Evolutionary conservation across 192 early-diverging fungal genomes (phyloP), one percentile per base, ranked within the genome.

Genomic region (Coemansia sp.): DNA sequence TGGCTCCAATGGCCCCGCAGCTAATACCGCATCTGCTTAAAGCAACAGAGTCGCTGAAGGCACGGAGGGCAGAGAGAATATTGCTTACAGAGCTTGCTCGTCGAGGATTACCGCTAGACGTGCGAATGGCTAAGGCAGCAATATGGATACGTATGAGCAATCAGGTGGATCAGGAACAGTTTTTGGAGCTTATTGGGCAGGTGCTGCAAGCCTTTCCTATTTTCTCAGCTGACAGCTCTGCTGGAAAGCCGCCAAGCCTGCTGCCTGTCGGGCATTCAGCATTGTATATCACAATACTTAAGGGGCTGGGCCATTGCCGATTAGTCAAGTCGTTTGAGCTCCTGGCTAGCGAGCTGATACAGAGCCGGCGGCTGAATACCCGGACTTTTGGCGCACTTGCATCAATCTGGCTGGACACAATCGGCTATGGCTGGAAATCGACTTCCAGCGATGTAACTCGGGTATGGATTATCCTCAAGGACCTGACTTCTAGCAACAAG

Each of bases 11-110:
- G 19, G 9, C 59, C 14, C 0, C 16, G 18, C 26, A 23, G 14
- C 53, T 76, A 38, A 28, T 65, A 20, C 43, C 57, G 38, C 59
- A 57, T 36, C 39, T 76, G 35, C 48, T 69, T 47, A 57, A 54
- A 35, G 67, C 49, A 3, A 59, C 57, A 3, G 36, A 53, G 3
- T 33, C 46, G 20, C 52, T 78, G 42, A 43, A 49, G 13, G 56
- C 64, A 11, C 44, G 28, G 13, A 47, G 45, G 14, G 18, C 68
- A 4, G 69, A 70, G 38, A 43, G 43, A 13, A 7, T 53, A 9
- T 33, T 78, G 42, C 68, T 68, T 68, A 59, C 41, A 23, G 68
- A 71, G 53, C 26, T 78, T 13, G 37, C 71, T 35, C 68, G 75
- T 14, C 49, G 45, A 10, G 75, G 75, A 0, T 14, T 68, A 12